A percentile compares a stretch with the other conserved stretches of the same genome.
These are phyloP conservation scores for Pleurotus platypus DNA, from an alignment of 768 basidiomycete species.

Conservation along the genomic window DNA sequence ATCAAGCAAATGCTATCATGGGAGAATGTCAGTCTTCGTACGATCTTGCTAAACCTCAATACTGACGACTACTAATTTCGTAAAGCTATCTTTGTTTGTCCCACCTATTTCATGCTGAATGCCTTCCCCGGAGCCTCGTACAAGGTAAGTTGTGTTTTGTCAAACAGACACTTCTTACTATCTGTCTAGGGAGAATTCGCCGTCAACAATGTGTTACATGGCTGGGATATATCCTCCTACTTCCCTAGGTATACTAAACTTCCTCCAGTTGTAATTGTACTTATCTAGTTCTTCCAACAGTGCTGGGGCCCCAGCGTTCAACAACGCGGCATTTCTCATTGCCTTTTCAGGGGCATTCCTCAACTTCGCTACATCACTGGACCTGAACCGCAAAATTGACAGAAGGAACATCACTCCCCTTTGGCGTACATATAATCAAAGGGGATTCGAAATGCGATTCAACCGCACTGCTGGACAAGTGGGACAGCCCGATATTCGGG, in stretches of 20 bases:
- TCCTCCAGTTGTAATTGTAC: background rate
- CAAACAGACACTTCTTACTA: background rate
- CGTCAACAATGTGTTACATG: slow-evolving; percentile 36
- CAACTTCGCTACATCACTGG: slow-evolving; percentile 27
- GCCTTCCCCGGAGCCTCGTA: slow-evolving; percentile 26
- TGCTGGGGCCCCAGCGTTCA: slow-evolving; percentile 22
- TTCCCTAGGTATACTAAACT: slow-evolving; percentile 32
- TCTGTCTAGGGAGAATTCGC: slow-evolving; percentile 36
- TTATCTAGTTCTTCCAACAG: background rate
- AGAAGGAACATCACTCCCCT: slow-evolving; percentile 30
- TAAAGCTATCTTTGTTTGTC: slow-evolving; percentile 41
- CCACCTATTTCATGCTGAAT: slow-evolving; percentile 33
- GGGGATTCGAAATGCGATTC: slow-evolving; percentile 41
- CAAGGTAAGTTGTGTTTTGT: slow-evolving; percentile 22
- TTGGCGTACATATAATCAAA: slow-evolving; percentile 27
- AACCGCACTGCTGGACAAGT: slow-evolving; percentile 19
- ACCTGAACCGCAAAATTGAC: slow-evolving; percentile 28
- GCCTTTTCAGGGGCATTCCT: slow-evolving; percentile 36
- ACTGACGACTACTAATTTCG: background rate
- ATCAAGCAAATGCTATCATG: slow-evolving; percentile 31
- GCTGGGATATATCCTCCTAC: slow-evolving; percentile 34
- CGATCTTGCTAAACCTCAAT: too few species aligned
- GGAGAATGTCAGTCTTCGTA: slow-evolving; percentile 31
- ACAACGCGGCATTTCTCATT: slow-evolving; percentile 30
- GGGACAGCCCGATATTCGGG: background rate